These are phyloP conservation scores for Erythrophleum ivorense DNA, from an alignment of 331 rosid species.

Conservation along the genomic window DNA sequence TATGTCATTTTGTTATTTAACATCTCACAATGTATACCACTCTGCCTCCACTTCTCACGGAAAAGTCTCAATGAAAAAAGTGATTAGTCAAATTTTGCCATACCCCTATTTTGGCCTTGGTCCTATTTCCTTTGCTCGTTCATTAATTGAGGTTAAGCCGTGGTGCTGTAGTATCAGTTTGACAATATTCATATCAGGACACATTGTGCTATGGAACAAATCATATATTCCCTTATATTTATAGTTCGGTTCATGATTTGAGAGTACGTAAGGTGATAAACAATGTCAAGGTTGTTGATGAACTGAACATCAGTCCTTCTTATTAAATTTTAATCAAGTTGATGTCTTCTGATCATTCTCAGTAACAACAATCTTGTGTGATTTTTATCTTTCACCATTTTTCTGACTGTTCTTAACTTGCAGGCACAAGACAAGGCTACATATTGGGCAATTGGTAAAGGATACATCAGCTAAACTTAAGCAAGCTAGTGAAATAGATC, in stretches of 20 bases:
- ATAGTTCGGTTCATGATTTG: background rate
- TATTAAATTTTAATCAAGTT: background rate
- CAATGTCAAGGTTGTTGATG: background rate
- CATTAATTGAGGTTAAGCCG: background rate
- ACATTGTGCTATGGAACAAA: background rate
- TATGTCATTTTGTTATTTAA: background rate
- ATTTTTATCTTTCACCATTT: background rate
- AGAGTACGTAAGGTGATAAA: background rate
- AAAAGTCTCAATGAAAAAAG: background rate
- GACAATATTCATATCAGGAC: background rate
- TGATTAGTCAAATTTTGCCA: background rate
- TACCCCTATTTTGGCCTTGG: background rate
- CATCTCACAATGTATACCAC: background rate
- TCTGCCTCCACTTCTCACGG: background rate
- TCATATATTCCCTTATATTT: background rate
- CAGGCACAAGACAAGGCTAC: slow-evolving; percentile 94
- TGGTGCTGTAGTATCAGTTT: background rate
- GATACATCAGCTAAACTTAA: slow-evolving; percentile 92
- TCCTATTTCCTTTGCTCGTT: background rate
- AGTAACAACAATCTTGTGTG: background rate
- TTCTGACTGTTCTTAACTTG: slow-evolving; percentile 32
- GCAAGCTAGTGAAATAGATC: slow-evolving; percentile 95
- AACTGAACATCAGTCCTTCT: background rate
- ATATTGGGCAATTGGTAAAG: slow-evolving; percentile 94
- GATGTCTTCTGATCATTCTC: background rate